A percentile compares a stretch with the other conserved stretches of the same genome.
Conservation (phyloP, 1,284 basidiomycete species). For the Ceratobasidium sp. region DNA sequence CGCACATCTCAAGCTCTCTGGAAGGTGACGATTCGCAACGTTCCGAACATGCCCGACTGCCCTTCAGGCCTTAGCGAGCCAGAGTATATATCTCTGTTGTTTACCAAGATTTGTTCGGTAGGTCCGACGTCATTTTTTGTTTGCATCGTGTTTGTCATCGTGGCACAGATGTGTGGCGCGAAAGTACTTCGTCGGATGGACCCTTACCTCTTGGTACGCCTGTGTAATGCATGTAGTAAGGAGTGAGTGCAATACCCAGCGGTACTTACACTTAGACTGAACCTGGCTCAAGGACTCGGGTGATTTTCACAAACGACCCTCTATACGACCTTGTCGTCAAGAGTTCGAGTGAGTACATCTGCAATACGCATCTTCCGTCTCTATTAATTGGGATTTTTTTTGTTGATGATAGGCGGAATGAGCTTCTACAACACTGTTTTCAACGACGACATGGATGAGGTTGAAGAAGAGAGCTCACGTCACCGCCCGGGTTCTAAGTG, state of each 20-base stretch:
- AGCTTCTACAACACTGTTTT: neutral
- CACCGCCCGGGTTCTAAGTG: neutral
- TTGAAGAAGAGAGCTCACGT: neutral
- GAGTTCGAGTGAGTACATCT: neutral
- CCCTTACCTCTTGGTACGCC: conserved; percentile 10
- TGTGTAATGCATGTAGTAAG: conserved; percentile 8
- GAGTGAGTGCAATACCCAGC: too few species aligned
- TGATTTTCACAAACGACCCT: neutral
- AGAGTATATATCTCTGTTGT: conserved; percentile 47
- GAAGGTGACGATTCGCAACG: too few species aligned
- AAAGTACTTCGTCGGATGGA: neutral
- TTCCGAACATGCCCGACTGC: too few species aligned
- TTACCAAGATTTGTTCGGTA: conserved; percentile 34
- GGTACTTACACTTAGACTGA: neutral
- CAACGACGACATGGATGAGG: neutral
- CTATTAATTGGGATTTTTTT: neutral
- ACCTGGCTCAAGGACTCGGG: neutral
- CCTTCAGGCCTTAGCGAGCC: too few species aligned
- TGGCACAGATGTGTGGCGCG: neutral
- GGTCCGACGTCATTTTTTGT: neutral
- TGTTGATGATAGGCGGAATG: neutral
- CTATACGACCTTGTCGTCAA: neutral
- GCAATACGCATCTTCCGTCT: neutral
- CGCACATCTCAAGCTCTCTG: too few species aligned
- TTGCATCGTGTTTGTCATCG: neutral